These are phyloP conservation scores for Talaromyces adpressus DNA, from an alignment of 495 filamentous ascomycete species.

Conservation along the genomic window DNA sequence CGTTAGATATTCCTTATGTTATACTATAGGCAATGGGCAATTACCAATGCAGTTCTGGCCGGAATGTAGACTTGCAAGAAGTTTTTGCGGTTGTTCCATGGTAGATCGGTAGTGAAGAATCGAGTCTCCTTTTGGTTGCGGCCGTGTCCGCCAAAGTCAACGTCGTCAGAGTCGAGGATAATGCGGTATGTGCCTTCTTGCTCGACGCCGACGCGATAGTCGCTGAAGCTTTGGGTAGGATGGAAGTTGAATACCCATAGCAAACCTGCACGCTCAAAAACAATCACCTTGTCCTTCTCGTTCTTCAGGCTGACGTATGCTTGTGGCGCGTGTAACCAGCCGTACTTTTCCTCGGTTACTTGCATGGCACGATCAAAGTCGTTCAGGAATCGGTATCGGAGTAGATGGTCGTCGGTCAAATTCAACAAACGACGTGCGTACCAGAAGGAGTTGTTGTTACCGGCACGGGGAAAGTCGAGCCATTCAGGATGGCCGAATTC, in stretches of 20 bases:
- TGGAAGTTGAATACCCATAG: conserved; percentile 98
- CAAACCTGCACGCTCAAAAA: conserved; percentile 87
- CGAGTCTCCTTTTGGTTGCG: conserved; percentile 68
- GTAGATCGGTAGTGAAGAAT: conserved; percentile 84
- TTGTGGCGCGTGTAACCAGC: conserved; percentile 83
- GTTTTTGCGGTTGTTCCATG: conserved; percentile 84
- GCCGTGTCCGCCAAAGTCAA: conserved; percentile 71
- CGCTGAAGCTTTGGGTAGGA: conserved; percentile 76
- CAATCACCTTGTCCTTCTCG: conserved; percentile 88
- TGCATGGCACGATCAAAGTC: conserved; percentile 95
- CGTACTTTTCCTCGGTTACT: conserved; percentile 74
- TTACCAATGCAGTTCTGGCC: conserved; percentile 76
- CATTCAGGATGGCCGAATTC: conserved; percentile 99
- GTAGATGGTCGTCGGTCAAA: conserved; percentile 74
- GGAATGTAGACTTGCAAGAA: conserved; percentile 92
- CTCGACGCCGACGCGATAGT: conserved; percentile 89
- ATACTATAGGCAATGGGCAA: conserved; percentile 20
- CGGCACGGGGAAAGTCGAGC: conserved; percentile 95
- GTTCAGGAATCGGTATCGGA: conserved; percentile 89
- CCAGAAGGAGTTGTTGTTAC: conserved; percentile 94
- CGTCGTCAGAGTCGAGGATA: conserved; percentile 74
- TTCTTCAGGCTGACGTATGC: conserved; percentile 93
- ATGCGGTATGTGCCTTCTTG: conserved; percentile 78
- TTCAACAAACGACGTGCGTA: conserved; percentile 95
- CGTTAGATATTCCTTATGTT: background rate